A percentile compares a stretch with the other conserved stretches of the same genome.
Conservation (phyloP, 1,139 yeast species). For the Waltiozyma sp. region DNA sequence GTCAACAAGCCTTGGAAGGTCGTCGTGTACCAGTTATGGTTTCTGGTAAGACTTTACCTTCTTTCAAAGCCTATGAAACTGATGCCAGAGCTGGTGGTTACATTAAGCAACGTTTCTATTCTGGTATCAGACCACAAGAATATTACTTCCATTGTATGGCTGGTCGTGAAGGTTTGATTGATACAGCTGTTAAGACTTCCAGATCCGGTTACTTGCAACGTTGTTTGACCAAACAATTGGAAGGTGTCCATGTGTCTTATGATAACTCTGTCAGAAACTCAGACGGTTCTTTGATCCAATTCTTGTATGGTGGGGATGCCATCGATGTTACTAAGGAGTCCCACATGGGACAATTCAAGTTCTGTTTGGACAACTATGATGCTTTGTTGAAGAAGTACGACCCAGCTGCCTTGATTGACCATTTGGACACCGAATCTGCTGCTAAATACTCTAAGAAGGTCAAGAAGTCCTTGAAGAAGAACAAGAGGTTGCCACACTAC, state of each 20-base stretch:
- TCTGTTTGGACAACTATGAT: slow-evolving; percentile 86
- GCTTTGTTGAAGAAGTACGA: slow-evolving; percentile 79
- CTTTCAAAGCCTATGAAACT: slow-evolving; percentile 95
- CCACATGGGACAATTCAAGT: slow-evolving; percentile 85
- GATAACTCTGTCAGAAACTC: slow-evolving; percentile 99
- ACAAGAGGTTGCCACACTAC: slow-evolving; percentile 86
- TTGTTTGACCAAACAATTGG: slow-evolving; percentile 95
- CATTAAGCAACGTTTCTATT: slow-evolving; percentile 90
- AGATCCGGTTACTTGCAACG: slow-evolving; percentile 99
- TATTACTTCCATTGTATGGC: slow-evolving; percentile 99
- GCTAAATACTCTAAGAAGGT: slow-evolving; percentile 71
- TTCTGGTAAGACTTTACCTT: slow-evolving; percentile 96
- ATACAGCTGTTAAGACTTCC: slow-evolving; percentile 97
- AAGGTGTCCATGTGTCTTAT: slow-evolving; percentile 97
- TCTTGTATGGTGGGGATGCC: slow-evolving; percentile 98
- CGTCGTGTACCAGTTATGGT: slow-evolving; percentile 99
- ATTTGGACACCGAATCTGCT: slow-evolving; percentile 77
- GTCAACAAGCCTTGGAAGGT: slow-evolving; percentile 99
- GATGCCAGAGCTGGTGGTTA: slow-evolving; percentile 98
- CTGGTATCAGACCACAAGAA: slow-evolving; percentile 98
- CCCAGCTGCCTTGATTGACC: slow-evolving; percentile 66
- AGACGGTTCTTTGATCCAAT: slow-evolving; percentile 90
- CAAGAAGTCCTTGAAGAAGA: slow-evolving; percentile 91
- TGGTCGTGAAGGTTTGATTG: slow-evolving; percentile 99
- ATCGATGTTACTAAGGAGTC: slow-evolving; percentile 96